Conservation (phyloP, 495 filamentous ascomycete species). For the Neurospora sp. region DNA sequence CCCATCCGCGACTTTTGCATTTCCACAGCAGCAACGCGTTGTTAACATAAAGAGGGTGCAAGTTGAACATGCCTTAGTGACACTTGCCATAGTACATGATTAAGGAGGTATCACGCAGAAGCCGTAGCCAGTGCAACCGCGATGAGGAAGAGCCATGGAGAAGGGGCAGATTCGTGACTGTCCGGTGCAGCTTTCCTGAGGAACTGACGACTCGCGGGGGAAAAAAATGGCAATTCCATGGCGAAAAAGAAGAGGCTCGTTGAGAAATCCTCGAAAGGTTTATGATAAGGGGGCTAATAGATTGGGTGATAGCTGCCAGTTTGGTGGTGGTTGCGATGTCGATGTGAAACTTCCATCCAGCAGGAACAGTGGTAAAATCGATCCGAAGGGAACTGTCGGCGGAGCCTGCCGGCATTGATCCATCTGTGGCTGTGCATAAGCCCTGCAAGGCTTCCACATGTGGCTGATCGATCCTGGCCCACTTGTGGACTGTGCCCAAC, state of each 20-base stretch:
- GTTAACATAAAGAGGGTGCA: neutral
- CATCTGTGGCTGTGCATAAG: neutral
- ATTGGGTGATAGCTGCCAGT: neutral
- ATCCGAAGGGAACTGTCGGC: too few relatives aligned
- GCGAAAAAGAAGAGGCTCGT: neutral
- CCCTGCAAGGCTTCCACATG: neutral
- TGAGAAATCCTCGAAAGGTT: neutral
- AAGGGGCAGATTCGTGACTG: neutral
- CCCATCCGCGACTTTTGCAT: neutral
- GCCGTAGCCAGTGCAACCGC: neutral
- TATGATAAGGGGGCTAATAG: too few relatives aligned
- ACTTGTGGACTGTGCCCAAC: neutral
- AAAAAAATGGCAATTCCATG: too few relatives aligned
- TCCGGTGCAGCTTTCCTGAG: neutral
- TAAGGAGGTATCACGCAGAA: neutral
- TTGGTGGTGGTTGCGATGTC: neutral
- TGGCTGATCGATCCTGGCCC: neutral
- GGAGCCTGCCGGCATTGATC: neutral
- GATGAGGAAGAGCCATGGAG: neutral
- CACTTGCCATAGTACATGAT: neutral
- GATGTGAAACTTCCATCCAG: neutral
- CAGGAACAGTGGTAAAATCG: too few relatives aligned
- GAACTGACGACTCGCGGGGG: too few relatives aligned
- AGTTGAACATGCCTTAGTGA: neutral
- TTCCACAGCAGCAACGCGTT: neutral